Evolutionary conservation across 495 filamentous ascomycete species (phyloP), one percentile per base, ranked within the genome.

Genomic region (Tuber aestivum): DNA sequence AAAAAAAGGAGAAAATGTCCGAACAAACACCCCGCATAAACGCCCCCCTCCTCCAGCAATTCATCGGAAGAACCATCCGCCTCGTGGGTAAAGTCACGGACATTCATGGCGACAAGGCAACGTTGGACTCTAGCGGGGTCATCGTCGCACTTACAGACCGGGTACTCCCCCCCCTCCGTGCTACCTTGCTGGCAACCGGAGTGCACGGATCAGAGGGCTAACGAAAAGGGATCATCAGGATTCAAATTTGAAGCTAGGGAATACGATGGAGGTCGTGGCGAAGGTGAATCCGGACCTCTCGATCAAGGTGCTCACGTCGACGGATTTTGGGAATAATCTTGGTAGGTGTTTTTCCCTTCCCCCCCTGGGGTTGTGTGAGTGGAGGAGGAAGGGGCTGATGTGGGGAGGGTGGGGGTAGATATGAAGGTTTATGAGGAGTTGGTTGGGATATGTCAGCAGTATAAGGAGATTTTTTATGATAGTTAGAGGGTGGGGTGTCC

Each of bases 201-300:
- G 21, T 48, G 10, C 3, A 61, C 12, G 50, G 3, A 61, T 14
- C 38, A 0, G n/a, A 61, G 23, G 50, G 23, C 50, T 61, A 61
- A 61, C 3, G 50, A n/a, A 12, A 23, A 23, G 37, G 42, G 38
- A n/a, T 45, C 9, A 44, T 37, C 65, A 94, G 87, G 94, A 97
- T 77, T 88, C 89, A 44, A 93, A 97, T 83, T 85, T 98, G 56
- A 87, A 89, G 71, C 87, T 92, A 83, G 91, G 92, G 72, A 93
- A 93, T 83, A 89, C 92, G 69, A 90, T 92, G 27, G 96, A 99
- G 85, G 85, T 99, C 76, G 91, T 98, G 65, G 96, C 94, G 72
- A 97, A 95, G 84, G 94, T 99, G 74, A 90, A 94, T 78, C 86
- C 86, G 78, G 94, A 96, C 80, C 85, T 95, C 61, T 89, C 88